Base-by-base conservation (phyloP, 768 basidiomycete genomes). In the Suillus placidus region DNA sequence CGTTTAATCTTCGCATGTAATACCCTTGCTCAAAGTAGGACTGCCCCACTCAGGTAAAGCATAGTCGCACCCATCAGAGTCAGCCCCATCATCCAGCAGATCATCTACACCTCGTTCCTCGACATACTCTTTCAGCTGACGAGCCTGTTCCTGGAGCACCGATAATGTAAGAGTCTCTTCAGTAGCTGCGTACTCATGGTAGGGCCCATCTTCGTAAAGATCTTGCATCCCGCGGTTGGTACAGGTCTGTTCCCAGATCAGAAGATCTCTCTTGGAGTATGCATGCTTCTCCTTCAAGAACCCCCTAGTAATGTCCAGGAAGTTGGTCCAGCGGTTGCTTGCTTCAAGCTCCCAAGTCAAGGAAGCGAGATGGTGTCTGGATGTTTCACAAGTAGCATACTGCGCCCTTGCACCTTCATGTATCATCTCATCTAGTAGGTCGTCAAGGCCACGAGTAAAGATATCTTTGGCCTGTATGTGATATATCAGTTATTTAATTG, bases 331-430 rank as follows among this genome's bases (percentile, higher is more conserved):
- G 42, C 20, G 20, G 3, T 10, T 37, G 16, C 12, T 62, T 37
- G 23, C 49, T 62, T 62, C 62, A 7, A 62, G n/a, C 16, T 37
- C 13, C 62, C 62, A 62, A 30, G 62, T 62, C 2, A 34, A 47
- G 8, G 34, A 13, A 8, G 20, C 23, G 6, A 62, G 18, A 0
- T 49, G 14, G 4, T 62, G 49, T 34, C 45, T 43, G 54, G 43
- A 37, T 13, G 8, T 4, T 49, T 62, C 49, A 6, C 37, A 43
- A 43, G 16, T 47, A 9, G 62, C 49, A 54, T 62, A 62, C 7
- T 62, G 43, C 9, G 43, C 45, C 43, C 18, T 43, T 37, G 49
- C 62, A n/a, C 43, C 62, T 34, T 43, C 30, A 18, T 10, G 20
- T 18, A 54, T 20, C 43, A 62, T 51, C 13, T 62, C 45, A 51